Evolutionary conservation across 345 rosid species (phyloP).

Genomic region (Xanthoceras sorbifolium): DNA sequence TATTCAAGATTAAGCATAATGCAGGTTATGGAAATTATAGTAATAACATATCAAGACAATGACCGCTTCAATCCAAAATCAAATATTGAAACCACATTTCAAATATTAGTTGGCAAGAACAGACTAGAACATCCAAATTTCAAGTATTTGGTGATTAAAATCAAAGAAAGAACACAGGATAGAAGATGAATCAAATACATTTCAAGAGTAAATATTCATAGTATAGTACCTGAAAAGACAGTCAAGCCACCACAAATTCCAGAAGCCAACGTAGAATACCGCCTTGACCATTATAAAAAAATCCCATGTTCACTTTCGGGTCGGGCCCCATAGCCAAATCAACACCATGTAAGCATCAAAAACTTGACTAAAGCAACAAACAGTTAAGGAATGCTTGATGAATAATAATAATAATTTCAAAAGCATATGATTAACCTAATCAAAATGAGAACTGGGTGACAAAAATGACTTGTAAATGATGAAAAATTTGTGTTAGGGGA

Average conservation of each 20-base stretch:
- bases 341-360: constrained; percentile 25
- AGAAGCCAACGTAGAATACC: constrained; percentile 23
- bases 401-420: not conserved
- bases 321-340: constrained; percentile 33
- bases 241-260: constrained; percentile 24
- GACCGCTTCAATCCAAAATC: constrained; percentile 14
- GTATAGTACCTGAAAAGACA: constrained; percentile 46
- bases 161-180: constrained; percentile 19
- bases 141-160: constrained; percentile 21
- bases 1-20: constrained; percentile 30
- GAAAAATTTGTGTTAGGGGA: not conserved
- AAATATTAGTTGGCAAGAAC: constrained; percentile 28
- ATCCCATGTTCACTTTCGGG: constrained; percentile 6
- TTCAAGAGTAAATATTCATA: constrained; percentile 21
- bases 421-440: constrained; percentile 2
- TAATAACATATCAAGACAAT: constrained; percentile 5
- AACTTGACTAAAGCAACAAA: constrained; percentile 42
- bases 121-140: constrained; percentile 12
- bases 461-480: constrained; percentile 20
- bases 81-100: constrained; percentile 29
- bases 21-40: constrained; percentile 18
- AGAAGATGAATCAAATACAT: constrained; percentile 8
- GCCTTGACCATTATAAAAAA: constrained; percentile 18
- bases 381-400: constrained; percentile 26
- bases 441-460: constrained; percentile 10